Base-by-base conservation (phyloP, 306 rosid genomes). In the Cyclanthera cordifolia region DNA sequence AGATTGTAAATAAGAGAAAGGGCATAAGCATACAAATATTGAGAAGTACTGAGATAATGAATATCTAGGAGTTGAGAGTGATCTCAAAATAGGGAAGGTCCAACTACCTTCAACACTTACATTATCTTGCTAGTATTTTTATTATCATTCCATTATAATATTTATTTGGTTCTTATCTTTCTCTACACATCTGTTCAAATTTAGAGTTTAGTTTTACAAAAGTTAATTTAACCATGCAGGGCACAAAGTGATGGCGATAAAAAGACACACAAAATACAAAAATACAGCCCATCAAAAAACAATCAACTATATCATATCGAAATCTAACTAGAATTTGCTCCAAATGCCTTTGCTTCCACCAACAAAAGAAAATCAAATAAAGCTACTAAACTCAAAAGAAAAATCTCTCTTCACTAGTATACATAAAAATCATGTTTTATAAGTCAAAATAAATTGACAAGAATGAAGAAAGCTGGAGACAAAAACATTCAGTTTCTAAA, bases 191-290 rank as follows among this genome's bases (percentile, higher is more conserved):
- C n/a, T n/a, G n/a, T n/a, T n/a, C 3, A 61, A 58, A 30, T 58
- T 30, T 16, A 30, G 46, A 24, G 65, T 15, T 58, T 3, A 19
- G 11, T 61, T 37, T 1, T 61, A 16, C 63, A 14, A 14, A 56
- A 60, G 0, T 34, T 60, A 14, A 17, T 60, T 60, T 8, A 39
- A 63, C 0, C 17, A 43, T 64, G 32, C 52, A 21, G 10, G 2
- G 30, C n/a, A 64, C 13, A n/a, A 16, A 45, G 21, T 46, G 45
- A 8, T 0, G 20, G 30, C 9, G 3, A 6, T 19, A 24, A 65
- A 65, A 65, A 65, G 5, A 7, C 53, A 45, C n/a, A n/a, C n/a
- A n/a, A n/a, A n/a, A n/a, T n/a, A n/a, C 32, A 24, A 65, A 65
- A 65, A 65, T 11, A 7, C 53, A 45, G 10, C 39, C 37, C 37